Evolutionary conservation across 345 rosid genomes (phyloP).

Genomic region (Dovyalis caffra): DNA sequence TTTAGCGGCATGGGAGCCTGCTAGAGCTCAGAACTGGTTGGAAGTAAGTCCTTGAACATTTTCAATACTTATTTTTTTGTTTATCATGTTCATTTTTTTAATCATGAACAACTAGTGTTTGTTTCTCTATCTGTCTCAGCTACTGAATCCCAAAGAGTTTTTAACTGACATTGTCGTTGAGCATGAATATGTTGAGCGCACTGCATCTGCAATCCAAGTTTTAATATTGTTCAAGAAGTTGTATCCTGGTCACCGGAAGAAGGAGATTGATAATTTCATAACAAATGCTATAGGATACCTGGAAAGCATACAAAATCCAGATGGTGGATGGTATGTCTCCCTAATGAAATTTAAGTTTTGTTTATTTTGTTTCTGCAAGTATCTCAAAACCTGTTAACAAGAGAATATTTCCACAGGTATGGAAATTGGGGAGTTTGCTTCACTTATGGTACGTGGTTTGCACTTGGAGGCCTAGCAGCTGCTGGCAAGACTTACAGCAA

Average conservation of each 20-base stretch:
- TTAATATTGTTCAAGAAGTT: constrained; percentile 35
- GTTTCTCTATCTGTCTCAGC: constrained; percentile 14
- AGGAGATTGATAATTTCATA: constrained; percentile 48
- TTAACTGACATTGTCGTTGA: constrained; percentile 35
- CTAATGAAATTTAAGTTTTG: too few relatives aligned
- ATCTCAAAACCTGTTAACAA: background rate
- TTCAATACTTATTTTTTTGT: background rate
- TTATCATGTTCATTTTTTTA: background rate
- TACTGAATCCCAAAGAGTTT: constrained; percentile 55
- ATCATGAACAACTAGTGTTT: background rate
- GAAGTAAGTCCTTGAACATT: constrained; percentile 16
- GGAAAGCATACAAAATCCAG: constrained; percentile 38
- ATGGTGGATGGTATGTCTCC: constrained; percentile 52
- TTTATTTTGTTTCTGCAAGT: background rate
- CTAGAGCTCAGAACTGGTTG: constrained; percentile 26
- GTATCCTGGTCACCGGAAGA: constrained; percentile 43
- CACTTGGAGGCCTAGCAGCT: constrained; percentile 48
- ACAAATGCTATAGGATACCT: constrained; percentile 34
- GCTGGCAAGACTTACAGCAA: constrained; percentile 43
- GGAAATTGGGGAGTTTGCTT: constrained; percentile 66
- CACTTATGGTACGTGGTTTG: constrained; percentile 48
- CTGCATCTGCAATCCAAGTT: constrained; percentile 25
- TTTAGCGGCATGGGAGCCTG: constrained; percentile 42
- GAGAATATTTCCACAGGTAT: constrained; percentile 25
- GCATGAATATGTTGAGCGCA: constrained; percentile 47